A percentile compares a stretch with the other conserved stretches of the same genome.
Evolutionary conservation across 2,329 filamentous ascomycete genomes (phyloP).

Genomic region (Cercospora canescens): DNA sequence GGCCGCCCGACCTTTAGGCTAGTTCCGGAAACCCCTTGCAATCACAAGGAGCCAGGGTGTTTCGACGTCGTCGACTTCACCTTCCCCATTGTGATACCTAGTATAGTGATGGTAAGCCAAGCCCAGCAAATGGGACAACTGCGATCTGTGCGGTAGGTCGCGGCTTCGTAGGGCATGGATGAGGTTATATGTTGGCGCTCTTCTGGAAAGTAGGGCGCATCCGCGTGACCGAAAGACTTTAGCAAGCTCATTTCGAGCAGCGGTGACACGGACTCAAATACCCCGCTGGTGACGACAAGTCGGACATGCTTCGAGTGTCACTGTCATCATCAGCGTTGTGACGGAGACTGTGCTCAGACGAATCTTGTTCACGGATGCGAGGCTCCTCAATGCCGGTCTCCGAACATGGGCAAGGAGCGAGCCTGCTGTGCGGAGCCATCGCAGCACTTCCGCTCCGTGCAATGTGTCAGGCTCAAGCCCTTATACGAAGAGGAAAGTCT

Average conservation of each 20-base stretch:
- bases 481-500: background rate
- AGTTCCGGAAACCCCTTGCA: background rate
- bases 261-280: background rate
- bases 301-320: background rate
- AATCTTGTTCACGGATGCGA: background rate
- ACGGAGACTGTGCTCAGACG: background rate
- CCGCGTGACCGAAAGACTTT: background rate
- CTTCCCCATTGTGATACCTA: background rate
- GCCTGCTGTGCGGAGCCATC: background rate
- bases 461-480: background rate
- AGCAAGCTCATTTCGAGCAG: background rate
- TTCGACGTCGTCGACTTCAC: background rate
- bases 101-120: background rate
- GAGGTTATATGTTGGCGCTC: background rate
- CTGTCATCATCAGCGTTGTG: background rate
- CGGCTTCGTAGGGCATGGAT: background rate
- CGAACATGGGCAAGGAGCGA: background rate
- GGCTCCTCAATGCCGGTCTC: background rate
- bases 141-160: background rate
- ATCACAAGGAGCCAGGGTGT: background rate
- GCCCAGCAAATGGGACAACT: background rate
- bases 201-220: background rate
- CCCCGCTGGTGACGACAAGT: background rate
- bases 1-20: background rate
- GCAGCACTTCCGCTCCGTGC: background rate